phyloP scores from a whole-genome alignment of 2,329 filamentous ascomycete genomes.

The Biscogniauxia mediterranea region DNA sequence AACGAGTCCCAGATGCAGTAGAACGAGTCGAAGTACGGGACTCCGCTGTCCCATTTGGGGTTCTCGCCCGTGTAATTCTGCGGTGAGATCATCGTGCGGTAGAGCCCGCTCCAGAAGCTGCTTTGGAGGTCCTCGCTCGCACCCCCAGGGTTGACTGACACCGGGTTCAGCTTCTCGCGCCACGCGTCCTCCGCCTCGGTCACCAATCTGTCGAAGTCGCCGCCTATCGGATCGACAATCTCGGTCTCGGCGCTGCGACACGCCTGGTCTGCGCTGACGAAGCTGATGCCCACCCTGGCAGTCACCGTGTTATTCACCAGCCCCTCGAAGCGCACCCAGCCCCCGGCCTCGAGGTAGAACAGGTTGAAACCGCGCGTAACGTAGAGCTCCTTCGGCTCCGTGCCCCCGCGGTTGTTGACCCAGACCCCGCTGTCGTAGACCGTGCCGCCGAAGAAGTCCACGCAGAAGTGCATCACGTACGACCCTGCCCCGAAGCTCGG shows the following conservation, averaged over 20 bases:
- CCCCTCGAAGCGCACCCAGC: slow-evolving; percentile 54
- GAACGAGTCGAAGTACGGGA: slow-evolving; percentile 62
- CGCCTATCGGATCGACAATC: slow-evolving; percentile 53
- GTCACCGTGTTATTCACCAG: slow-evolving; percentile 46
- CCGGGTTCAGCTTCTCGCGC: slow-evolving; percentile 54
- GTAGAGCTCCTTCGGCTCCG: slow-evolving; percentile 37
- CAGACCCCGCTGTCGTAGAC: slow-evolving; percentile 38
- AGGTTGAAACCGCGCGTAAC: slow-evolving; percentile 42
- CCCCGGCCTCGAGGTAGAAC: slow-evolving; percentile 47
- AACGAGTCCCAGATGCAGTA: slow-evolving; percentile 63
- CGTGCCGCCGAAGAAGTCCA: slow-evolving; percentile 51
- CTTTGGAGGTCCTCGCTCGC: slow-evolving; percentile 52
- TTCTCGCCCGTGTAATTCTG: slow-evolving; percentile 68
- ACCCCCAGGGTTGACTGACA: slow-evolving; percentile 48
- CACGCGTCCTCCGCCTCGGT: slow-evolving; percentile 51
- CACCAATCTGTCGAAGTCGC: slow-evolving; percentile 54
- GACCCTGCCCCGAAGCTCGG: slow-evolving; percentile 61
- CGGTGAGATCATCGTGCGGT: slow-evolving; percentile 60
- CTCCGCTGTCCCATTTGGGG: slow-evolving; percentile 57
- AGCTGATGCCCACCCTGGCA: slow-evolving; percentile 63
- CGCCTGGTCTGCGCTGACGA: slow-evolving; percentile 59
- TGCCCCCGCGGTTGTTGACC: slow-evolving; percentile 40
- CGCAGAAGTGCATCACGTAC: slow-evolving; percentile 59
- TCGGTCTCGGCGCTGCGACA: slow-evolving; percentile 62
- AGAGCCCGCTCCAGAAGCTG: slow-evolving; percentile 62